These are phyloP conservation scores for Psidium guajava DNA, from an alignment of 345 rosid species.

Conservation along the genomic window DNA sequence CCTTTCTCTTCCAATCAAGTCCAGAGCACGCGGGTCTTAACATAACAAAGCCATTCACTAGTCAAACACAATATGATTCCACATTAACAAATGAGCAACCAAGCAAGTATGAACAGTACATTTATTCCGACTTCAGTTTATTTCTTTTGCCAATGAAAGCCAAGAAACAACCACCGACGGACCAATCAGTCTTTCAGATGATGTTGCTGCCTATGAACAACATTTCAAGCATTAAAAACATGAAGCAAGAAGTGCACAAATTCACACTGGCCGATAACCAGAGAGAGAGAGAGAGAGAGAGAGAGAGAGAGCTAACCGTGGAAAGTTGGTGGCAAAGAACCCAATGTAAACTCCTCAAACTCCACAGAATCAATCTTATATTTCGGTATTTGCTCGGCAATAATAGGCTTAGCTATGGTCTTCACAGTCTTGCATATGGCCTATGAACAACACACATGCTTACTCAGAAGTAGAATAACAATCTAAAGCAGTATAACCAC, in stretches of 20 bases:
- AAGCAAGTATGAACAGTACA: neutral
- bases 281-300: neutral
- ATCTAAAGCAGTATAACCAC: neutral
- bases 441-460: conserved; percentile 20
- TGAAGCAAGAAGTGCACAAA: neutral
- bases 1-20: neutral
- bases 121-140: neutral
- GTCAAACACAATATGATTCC: neutral
- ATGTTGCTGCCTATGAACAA: neutral
- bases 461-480: neutral
- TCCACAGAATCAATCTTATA: conserved; percentile 86
- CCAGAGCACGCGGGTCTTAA: neutral
- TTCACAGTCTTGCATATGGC: conserved; percentile 70
- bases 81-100: neutral
- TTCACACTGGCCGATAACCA: neutral
- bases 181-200: neutral
- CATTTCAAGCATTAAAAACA: neutral
- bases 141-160: neutral
- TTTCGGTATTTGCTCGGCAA: conserved; percentile 83
- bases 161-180: neutral
- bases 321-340: conserved; percentile 78
- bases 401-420: conserved; percentile 68
- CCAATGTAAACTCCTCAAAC: conserved; percentile 76
- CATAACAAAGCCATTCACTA: neutral
- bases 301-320: conserved; percentile 36